Evolutionary conservation across 148 eudicot genomes (phyloP).

Genomic region (Fagopyrum esculentum): DNA sequence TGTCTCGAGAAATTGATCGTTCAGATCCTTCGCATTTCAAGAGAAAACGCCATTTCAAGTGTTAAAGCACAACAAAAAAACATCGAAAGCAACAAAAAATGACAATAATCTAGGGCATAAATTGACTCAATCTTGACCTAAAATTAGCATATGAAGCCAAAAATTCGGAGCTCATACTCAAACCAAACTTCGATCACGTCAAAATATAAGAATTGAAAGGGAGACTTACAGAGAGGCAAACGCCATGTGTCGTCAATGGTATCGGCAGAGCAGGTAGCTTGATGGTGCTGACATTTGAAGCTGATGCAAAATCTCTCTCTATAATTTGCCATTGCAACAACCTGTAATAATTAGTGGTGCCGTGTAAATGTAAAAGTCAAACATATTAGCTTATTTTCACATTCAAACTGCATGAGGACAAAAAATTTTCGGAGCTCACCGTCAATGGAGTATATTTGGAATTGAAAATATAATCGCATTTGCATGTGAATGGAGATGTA

Average conservation of each 20-base stretch:
- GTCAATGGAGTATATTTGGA: neutral
- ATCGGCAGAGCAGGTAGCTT: no score
- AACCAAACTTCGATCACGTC: neutral
- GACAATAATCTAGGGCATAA: neutral
- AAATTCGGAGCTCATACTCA: neutral
- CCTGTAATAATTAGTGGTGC: neutral
- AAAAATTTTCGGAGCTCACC: neutral
- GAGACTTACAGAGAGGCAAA: neutral
- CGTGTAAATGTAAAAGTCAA: neutral
- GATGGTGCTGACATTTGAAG: neutral
- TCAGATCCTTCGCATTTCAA: neutral
- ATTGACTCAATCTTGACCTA: neutral
- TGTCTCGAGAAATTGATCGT: neutral
- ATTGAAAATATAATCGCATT: no score
- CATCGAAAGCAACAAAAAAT: neutral
- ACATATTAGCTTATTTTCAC: neutral
- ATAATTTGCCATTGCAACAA: neutral
- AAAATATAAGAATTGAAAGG: neutral
- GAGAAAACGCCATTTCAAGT: neutral
- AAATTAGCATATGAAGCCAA: neutral
- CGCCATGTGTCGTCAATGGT: neutral
- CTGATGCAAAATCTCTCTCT: neutral
- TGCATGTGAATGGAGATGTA: no score
- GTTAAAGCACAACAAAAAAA: neutral
- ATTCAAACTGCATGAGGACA: neutral